phyloP scores from a whole-genome alignment of 306 rosid species.

The Citrullus amarus region DNA sequence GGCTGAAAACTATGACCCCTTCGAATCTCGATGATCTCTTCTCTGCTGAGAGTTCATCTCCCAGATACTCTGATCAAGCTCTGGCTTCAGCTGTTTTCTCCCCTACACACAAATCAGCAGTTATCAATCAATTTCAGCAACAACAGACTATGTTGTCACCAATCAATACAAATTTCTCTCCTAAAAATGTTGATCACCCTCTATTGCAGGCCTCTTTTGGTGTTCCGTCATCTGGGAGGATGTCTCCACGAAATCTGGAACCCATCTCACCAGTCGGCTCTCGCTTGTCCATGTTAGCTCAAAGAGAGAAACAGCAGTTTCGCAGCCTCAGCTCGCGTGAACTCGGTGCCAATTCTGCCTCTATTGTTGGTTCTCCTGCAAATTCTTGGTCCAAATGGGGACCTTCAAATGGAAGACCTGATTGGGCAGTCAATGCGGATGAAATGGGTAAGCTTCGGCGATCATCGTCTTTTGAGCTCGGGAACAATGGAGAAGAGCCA shows the following conservation, averaged over 20 bases:
- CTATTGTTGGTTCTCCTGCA: constrained; percentile 33
- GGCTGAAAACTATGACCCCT: constrained; percentile 54
- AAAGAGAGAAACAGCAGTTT: constrained; percentile 74
- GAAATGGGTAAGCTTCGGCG: constrained; percentile 65
- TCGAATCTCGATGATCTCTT: constrained; percentile 87
- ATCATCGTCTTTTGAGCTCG: constrained; percentile 78
- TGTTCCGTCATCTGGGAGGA: constrained; percentile 66
- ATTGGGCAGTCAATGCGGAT: constrained; percentile 66
- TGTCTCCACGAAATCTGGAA: constrained; percentile 76
- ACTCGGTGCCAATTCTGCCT: constrained; percentile 54
- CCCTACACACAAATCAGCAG: constrained; percentile 80
- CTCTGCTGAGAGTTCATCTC: constrained; percentile 78
- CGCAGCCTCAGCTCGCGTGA: constrained; percentile 94
- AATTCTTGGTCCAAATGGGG: constrained; percentile 88
- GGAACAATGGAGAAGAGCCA: constrained; percentile 84
- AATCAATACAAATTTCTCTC: constrained; percentile 61
- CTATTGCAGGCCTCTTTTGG: constrained; percentile 64
- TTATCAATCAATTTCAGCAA: constrained; percentile 83
- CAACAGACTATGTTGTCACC: constrained; percentile 79
- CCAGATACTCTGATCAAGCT: constrained; percentile 64
- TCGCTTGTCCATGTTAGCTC: constrained; percentile 65
- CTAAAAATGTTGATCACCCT: constrained; percentile 54
- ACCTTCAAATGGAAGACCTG: constrained; percentile 55
- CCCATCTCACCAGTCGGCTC: constrained; percentile 79
- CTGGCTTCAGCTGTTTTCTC: constrained; percentile 63